Evolutionary conservation across 768 basidiomycete species (phyloP).

Genomic region (Termitomyces sp.): DNA sequence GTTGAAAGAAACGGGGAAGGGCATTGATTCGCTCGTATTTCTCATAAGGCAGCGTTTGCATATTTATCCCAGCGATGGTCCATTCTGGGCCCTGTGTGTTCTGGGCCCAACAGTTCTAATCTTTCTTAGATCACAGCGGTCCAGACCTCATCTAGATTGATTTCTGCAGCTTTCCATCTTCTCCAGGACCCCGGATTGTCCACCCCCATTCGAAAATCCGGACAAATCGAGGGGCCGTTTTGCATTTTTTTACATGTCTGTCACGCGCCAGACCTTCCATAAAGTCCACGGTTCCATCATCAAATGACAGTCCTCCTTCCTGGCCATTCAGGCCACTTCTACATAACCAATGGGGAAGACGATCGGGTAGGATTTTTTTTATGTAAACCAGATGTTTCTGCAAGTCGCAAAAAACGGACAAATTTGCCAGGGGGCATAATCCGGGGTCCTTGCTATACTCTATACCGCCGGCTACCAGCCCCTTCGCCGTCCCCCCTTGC

Average conservation of each 20-base stretch:
- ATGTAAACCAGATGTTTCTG: no score
- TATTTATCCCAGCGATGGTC: conserved; percentile 18
- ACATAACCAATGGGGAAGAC: no score
- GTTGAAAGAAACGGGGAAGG: conserved; percentile 22
- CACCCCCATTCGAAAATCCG: not conserved
- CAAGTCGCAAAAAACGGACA: no score
- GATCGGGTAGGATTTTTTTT: no score
- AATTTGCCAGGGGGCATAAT: not conserved
- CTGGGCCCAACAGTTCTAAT: conserved; percentile 9
- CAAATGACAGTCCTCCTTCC: no score
- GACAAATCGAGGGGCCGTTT: no score
- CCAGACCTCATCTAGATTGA: conserved; percentile 12
- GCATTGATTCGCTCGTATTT: conserved; percentile 18
- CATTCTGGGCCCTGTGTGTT: conserved; percentile 16
- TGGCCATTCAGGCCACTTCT: no score
- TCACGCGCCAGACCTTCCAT: no score
- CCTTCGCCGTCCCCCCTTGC: conserved; percentile 67
- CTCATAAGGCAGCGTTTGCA: conserved; percentile 10
- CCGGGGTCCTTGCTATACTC: not conserved
- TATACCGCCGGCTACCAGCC: conserved; percentile 39
- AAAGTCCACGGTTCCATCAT: no score
- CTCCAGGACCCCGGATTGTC: not conserved
- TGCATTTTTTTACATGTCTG: no score
- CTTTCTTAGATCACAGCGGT: conserved; percentile 7
- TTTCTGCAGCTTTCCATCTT: not conserved